Conservation (phyloP, 306 rosid genomes). For the apple (Malus domestica) region DNA sequence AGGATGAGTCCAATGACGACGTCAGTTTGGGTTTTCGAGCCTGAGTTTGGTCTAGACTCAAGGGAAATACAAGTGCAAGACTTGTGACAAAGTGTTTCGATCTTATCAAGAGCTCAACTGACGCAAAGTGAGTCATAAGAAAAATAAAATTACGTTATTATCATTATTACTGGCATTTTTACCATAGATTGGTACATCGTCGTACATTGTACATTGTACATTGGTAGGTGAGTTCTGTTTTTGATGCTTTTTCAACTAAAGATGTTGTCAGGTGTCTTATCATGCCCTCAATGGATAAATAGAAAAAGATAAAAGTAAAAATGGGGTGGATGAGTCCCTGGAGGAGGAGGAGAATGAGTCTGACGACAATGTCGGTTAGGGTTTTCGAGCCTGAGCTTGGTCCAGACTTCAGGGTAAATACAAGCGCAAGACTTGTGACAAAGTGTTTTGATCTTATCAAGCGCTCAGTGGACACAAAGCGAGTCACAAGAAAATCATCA, state of each 20-base stretch:
- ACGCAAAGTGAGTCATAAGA: conserved; percentile 22
- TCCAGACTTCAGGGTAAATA: not conserved
- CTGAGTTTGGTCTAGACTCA: not conserved
- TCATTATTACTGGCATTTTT: no score
- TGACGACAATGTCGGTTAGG: not conserved
- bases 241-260: conserved; percentile 10
- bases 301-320: not conserved
- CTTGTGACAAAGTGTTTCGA: no score
- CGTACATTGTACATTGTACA: no score
- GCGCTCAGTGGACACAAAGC: conserved; percentile 59
- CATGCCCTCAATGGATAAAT: conserved; percentile 20
- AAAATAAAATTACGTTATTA: not conserved
- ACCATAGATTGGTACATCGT: no score
- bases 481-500: conserved; percentile 30
- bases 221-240: conserved; percentile 3
- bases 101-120: conserved; percentile 48
- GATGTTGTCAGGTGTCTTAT: conserved; percentile 21
- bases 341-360: not conserved
- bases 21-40: not conserved
- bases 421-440: conserved; percentile 17
- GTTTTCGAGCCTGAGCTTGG: no score
- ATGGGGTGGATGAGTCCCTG: not conserved
- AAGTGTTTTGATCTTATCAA: conserved; percentile 31
- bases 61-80: conserved; percentile 30
- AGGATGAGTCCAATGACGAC: not conserved